Evolutionary conservation across 176 grass and related monocot species (phyloP), one percentile per base, ranked within the genome.

Genomic region (Phragmites australis): DNA sequence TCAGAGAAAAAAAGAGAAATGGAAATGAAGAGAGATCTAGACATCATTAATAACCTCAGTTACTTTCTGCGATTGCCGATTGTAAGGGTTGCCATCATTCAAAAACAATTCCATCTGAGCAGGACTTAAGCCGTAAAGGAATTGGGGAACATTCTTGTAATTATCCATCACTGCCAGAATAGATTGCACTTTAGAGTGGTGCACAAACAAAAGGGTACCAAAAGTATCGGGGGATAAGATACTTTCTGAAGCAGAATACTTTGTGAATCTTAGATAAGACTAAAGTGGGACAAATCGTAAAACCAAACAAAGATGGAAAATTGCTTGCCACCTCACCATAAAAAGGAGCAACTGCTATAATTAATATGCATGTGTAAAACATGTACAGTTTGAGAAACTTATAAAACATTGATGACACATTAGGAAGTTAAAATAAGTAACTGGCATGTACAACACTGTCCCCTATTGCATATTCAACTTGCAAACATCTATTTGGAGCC

Each of bases 61-160:
- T 72, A 85, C 83, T 90, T 88, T 88, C 50, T 83, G 55, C 39
- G 87, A 90, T 64, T 88, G 85, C 32, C 80, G 79, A 51, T 75
- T 84, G 34, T 92, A 82, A 60, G 88, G 89, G 57, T 82, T 94
- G 5, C 94, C 88, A 6, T 94, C 89, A 58, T 82, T 86, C 81
- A 83, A 89, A 72, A 92, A 98, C 90, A 98, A 94, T 81, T 89
- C 82, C 53, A 94, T 90, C 75, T 97, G 92, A 27, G 90, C 82
- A 56, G 68, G 14, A 51, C 77, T 79, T 77, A 90, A 91, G 7
- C 94, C 92, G 66, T 94, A 94, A n/a, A 97, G 80, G 72, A 83
- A 87, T 47, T 89, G 83, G 17, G 94, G 88, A 34, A 81, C 79
- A 69, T 87, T 90, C 66, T 89, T 92, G 77, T 92, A 97, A 79